Evolutionary conservation across 805 yeast genomes (phyloP), one percentile per base, ranked within the genome.

Genomic region (Candida fluviatilis): DNA sequence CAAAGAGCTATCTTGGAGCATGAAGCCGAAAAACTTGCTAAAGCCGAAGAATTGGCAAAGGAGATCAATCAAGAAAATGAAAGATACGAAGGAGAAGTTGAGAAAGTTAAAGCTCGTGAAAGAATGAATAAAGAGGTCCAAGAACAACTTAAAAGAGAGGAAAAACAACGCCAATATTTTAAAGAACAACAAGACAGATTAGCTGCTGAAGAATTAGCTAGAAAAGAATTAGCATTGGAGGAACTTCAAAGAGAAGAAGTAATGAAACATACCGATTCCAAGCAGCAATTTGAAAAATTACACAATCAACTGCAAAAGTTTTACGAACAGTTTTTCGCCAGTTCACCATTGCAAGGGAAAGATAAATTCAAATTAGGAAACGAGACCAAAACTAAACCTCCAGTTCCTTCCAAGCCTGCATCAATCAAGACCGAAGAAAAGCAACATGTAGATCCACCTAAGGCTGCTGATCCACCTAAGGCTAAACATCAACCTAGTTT

Each of bases 271-370:
- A 30, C 32, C 5, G 26, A 24, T 14, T 39, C 42, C 12, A 39
- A 45, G 31, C 27, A 30, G 18, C 42, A 31, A 27, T 19, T 37
- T 5, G 36, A 38, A 23, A 29, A 35, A 31, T 31, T 34, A 16
- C 25, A 35, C 4, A 37, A 42, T 35, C 54, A 52, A 42, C 60
- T 57, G 43, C 60, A 55, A 46, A 54, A 54, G 18, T 52, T 56
- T 41, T 41, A 56, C 21, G 43, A 48, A 27, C 53, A 47, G 27
- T 38, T 57, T 29, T 55, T 55, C 27, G 55, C 51, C 18, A 27
- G 39, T 18, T 32, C 35, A 19, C 37, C 34, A 26, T 27, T 24
- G 11, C 40, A 13, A 33, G 15, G 17, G n/a, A 25, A 11, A 10
- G 17, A 21, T 26, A 35, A 17, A 4, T 14, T 12, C 21, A 24